Evolutionary conservation across 83 land plant genomes (phyloP).

Genomic region (Thuja plicata): DNA sequence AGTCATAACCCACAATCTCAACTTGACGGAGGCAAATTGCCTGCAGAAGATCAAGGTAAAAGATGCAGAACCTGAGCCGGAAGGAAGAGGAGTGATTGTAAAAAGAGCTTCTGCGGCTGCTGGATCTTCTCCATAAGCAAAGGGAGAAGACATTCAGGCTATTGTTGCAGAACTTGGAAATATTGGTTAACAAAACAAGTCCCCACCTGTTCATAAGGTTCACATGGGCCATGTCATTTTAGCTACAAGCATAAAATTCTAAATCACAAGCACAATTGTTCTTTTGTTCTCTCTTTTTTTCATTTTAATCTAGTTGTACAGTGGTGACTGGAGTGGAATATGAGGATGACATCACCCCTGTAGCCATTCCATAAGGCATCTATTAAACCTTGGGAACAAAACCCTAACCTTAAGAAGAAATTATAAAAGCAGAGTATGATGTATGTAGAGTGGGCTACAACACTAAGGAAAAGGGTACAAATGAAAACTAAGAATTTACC

Average conservation of each 20-base stretch:
- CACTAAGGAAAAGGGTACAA: not conserved
- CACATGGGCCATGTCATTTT: not conserved
- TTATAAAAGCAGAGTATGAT: no score
- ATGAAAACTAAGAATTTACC: not conserved
- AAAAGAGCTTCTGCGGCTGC: no score
- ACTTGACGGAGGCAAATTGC: no score
- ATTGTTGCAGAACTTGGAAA: constrained; percentile 50
- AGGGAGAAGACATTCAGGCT: constrained; percentile 23
- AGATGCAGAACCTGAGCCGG: no score
- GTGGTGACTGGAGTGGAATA: not conserved
- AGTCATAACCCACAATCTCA: no score
- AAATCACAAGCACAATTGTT: not conserved
- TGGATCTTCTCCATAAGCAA: no score
- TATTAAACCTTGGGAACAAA: not conserved
- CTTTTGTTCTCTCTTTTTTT: no score
- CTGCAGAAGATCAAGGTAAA: no score
- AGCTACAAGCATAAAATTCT: not conserved
- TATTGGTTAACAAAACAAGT: constrained; percentile 55
- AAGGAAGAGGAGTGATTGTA: no score
- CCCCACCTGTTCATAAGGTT: constrained; percentile 35
- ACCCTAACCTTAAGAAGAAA: not conserved
- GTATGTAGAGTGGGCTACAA: not conserved
- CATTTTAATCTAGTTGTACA: not conserved
- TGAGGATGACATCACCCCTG: not conserved
- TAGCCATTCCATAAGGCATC: not conserved